Base-by-base conservation (phyloP, 495 filamentous ascomycete species). In the Rostrohypoxylon terebratum region DNA sequence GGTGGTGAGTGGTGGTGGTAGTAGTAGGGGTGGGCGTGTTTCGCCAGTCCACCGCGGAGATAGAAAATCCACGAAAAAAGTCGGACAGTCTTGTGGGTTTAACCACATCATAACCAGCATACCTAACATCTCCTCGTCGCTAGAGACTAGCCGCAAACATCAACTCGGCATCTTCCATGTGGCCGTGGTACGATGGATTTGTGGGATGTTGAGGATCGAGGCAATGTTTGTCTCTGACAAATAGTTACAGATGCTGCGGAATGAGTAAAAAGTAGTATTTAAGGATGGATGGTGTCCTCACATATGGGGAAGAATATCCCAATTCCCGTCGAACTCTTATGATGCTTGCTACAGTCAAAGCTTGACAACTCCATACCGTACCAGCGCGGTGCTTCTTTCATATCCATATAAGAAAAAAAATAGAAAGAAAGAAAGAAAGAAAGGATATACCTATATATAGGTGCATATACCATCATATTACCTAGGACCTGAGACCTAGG, bases 41-140 rank as follows among this genome's bases (percentile, higher is more conserved):
- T 20, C 6, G 9, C 44, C 57, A 31, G 28, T 54, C 40, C 20
- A 60, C 72, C 72, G 68, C 72, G 72, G 72, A 75, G 63, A 75
- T 75, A 58, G 59, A 45, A 65, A 25, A 68, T 75, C 31, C 72
- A 75, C 59, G 63, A 72, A 60, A 75, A 57, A 48, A 45, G 42
- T 61, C 62, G 63, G 65, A 59, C n/a, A 44, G 14, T n/a, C 40
- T 23, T 28, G 66, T 66, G 66, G 71, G 53, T 63, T 74, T 60
- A 63, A 63, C 59, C 45, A 66, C 55, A 61, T 61, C 13, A 45
- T 45, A 28, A 28, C 28, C 28, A 3, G 28, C 28, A 28, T 28
- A n/a, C n/a, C n/a, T n/a, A 28, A 28, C 42, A 21, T 69, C 23
- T n/a, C 51, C 51, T 51, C 25, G 11, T 66, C 14, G 48, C 71